Conservation (phyloP, 768 basidiomycete genomes). For the Stropharia rugosoannulata region DNA sequence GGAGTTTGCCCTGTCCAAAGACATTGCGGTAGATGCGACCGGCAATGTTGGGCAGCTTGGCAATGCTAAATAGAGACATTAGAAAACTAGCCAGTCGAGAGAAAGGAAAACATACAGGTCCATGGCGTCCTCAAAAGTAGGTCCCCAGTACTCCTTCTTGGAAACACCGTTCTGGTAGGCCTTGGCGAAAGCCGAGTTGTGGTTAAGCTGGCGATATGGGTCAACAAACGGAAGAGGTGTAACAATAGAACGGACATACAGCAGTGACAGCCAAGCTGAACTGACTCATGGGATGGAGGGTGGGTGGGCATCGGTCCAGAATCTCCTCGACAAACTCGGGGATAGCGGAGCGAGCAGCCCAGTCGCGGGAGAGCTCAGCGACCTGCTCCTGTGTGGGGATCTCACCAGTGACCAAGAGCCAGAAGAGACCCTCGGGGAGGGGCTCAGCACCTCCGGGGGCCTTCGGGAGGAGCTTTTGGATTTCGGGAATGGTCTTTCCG, state of each 20-base stretch:
- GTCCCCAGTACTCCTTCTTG: constrained; percentile 97
- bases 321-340: constrained; percentile 97
- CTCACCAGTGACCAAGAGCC: constrained; percentile 94
- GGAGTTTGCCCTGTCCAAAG: constrained; percentile 85
- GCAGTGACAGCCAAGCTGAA: constrained; percentile 96
- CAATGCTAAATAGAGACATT: constrained; percentile 57
- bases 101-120: constrained; percentile 56
- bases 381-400: constrained; percentile 92
- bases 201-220: constrained; percentile 62
- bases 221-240: background rate
- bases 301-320: constrained; percentile 89
- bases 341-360: constrained; percentile 90
- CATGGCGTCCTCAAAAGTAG: constrained; percentile 89
- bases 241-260: constrained; percentile 36
- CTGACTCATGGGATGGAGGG: constrained; percentile 98
- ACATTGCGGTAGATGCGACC: constrained; percentile 90
- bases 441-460: constrained; percentile 88
- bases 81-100: background rate
- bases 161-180: constrained; percentile 90
- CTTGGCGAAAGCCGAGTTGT: constrained; percentile 95
- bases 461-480: constrained; percentile 83
- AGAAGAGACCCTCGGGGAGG: constrained; percentile 92
- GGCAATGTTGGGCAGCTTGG: constrained; percentile 95
- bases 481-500: constrained; percentile 92
- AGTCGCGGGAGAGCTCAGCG: constrained; percentile 81